These are phyloP conservation scores for Butyriboletus loyo DNA, from an alignment of 768 basidiomycete species.

Conservation along the genomic window DNA sequence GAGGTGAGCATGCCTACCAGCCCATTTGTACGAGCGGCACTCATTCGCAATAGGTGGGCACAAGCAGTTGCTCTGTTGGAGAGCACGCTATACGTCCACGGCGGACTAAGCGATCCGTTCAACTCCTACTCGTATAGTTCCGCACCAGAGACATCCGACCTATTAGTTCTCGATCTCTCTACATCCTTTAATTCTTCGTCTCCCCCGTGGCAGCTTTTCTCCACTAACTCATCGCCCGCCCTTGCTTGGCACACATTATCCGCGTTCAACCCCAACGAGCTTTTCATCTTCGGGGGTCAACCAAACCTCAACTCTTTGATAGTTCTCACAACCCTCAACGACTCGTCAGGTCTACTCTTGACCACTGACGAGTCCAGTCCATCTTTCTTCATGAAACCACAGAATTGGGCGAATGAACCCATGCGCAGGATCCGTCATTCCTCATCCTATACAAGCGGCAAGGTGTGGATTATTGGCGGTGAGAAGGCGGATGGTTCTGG, in stretches of 20 bases:
- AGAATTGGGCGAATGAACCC: slow-evolving; percentile 64
- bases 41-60: slow-evolving; percentile 67
- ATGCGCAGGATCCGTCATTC: slow-evolving; percentile 76
- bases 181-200: slow-evolving; percentile 53
- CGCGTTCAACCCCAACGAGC: slow-evolving; percentile 49
- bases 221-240: slow-evolving; percentile 49
- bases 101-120: slow-evolving; percentile 74
- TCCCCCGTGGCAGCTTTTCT: slow-evolving; percentile 68
- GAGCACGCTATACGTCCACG: slow-evolving; percentile 66
- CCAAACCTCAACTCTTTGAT: slow-evolving; percentile 56
- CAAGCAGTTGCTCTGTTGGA: slow-evolving; percentile 63
- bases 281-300: slow-evolving; percentile 76
- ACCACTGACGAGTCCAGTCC: slow-evolving; percentile 38
- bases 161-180: slow-evolving; percentile 66
- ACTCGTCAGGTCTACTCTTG: slow-evolving; percentile 63
- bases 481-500: slow-evolving; percentile 78
- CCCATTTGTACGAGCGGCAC: neutral
- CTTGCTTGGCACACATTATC: slow-evolving; percentile 82
- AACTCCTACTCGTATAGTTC: slow-evolving; percentile 70
- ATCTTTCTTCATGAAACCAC: slow-evolving; percentile 44
- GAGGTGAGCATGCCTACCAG: slow-evolving; percentile 15
- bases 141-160: slow-evolving; percentile 69
- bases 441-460: slow-evolving; percentile 47
- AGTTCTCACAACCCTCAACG: slow-evolving; percentile 47
- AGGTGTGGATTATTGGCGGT: slow-evolving; percentile 75